Evolutionary conservation across 352 stramenopile genomes (phyloP).

Genomic region (Phytophthora lateralis): DNA sequence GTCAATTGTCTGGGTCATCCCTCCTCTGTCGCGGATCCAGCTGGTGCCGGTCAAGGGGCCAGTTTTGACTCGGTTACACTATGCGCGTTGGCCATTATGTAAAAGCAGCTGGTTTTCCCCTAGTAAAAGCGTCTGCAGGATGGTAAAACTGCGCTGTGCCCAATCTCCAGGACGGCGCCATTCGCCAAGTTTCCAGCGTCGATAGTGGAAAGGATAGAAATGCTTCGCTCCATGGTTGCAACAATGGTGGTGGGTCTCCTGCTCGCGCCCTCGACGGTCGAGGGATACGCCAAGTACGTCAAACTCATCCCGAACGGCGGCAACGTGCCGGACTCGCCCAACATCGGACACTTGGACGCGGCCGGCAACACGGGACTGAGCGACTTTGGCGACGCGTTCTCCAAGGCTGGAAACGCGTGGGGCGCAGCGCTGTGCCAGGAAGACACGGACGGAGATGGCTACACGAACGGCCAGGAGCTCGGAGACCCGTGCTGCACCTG

Average conservation of each 20-base stretch:
- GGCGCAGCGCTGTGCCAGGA: slow-evolving; percentile 53
- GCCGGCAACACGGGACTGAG: slow-evolving; percentile 56
- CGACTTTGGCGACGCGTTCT: slow-evolving; percentile 72
- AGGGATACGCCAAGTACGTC: slow-evolving; percentile 50
- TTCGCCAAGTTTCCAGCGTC: slow-evolving; percentile 21
- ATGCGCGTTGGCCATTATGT: slow-evolving; percentile 9
- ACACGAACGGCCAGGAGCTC: slow-evolving; percentile 86
- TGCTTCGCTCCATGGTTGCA: slow-evolving; percentile 13
- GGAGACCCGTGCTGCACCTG: slow-evolving; percentile 86
- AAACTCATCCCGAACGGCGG: slow-evolving; percentile 60
- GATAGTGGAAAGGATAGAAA: slow-evolving; percentile 2
- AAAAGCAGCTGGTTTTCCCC: slow-evolving; percentile 22
- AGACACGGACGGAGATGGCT: slow-evolving; percentile 83
- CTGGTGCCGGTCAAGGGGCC: slow-evolving; percentile 9
- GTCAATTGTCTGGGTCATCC: not conserved
- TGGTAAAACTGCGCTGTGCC: slow-evolving; percentile 19
- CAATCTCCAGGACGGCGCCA: slow-evolving; percentile 5
- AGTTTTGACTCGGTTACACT: slow-evolving; percentile 16
- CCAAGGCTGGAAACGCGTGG: slow-evolving; percentile 51
- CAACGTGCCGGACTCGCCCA: slow-evolving; percentile 45
- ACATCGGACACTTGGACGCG: slow-evolving; percentile 61
- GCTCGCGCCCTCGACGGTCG: slow-evolving; percentile 15
- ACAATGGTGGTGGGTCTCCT: slow-evolving; percentile 13
- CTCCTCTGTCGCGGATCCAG: not conserved
- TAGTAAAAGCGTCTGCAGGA: slow-evolving; percentile 32